phyloP scores from a whole-genome alignment of 2,329 filamentous ascomycete species.

The Phialophora tarda region DNA sequence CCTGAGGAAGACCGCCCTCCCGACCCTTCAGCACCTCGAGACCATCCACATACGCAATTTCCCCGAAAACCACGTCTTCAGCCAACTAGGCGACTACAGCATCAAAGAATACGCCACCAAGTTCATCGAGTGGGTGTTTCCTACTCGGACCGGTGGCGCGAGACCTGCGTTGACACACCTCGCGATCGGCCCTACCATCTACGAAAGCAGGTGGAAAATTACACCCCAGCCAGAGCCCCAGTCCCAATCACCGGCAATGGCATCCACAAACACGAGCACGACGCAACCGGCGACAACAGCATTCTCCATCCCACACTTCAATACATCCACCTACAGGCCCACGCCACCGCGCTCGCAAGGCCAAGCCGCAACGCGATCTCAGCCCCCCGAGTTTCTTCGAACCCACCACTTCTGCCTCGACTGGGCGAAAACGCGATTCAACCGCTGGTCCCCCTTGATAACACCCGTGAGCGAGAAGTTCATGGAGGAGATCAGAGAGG shows the following conservation, averaged over 20 bases:
- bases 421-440: conserved; percentile 40
- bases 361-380: conserved; percentile 3
- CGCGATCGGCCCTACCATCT: conserved; percentile 40
- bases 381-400: conserved; percentile 37
- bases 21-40: conserved; percentile 32
- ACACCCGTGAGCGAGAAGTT: conserved; percentile 38
- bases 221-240: not conserved
- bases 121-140: conserved; percentile 40
- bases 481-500: conserved; percentile 36
- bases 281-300: not conserved
- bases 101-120: conserved; percentile 40
- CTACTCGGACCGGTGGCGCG: conserved; percentile 25
- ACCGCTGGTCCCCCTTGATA: conserved; percentile 38
- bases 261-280: not conserved
- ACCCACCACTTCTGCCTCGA: conserved; percentile 40
- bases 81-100: conserved; percentile 39
- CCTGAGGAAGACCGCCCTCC: conserved; percentile 36
- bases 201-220: conserved; percentile 38
- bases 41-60: conserved; percentile 42
- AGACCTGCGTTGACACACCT: conserved; percentile 36
- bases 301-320: not conserved
- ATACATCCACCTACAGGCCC: conserved; percentile 3
- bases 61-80: conserved; percentile 36
- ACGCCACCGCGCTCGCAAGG: not conserved
- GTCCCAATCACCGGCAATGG: not conserved